Percentiles rank a stretch among this genome's conserved stretches.
phyloP scores from a whole-genome alignment of 495 filamentous ascomycete genomes.

The Tuber umbilicatum region DNA sequence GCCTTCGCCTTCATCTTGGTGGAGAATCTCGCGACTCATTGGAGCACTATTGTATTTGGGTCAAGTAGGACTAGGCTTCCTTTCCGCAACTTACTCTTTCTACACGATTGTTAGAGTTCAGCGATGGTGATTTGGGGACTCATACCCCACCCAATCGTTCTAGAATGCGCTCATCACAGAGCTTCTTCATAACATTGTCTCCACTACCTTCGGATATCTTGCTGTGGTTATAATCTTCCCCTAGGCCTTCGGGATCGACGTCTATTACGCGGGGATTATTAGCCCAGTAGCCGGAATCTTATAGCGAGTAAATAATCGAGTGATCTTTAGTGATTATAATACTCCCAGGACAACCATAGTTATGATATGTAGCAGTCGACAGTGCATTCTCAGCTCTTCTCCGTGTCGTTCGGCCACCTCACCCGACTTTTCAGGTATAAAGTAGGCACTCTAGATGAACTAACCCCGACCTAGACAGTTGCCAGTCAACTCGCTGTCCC shows the following conservation, averaged over 20 bases:
- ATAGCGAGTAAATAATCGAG: no score
- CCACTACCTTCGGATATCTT: slow-evolving; percentile 45
- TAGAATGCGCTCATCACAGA: slow-evolving; percentile 72
- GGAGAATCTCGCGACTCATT: slow-evolving; percentile 65
- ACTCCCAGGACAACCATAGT: no score
- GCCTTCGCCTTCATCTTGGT: slow-evolving; percentile 43
- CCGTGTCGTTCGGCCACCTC: no score
- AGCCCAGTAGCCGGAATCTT: no score
- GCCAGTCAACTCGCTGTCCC: no score
- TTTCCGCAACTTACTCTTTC: slow-evolving; percentile 79
- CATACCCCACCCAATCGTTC: slow-evolving; percentile 59
- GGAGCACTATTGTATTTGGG: slow-evolving; percentile 73
- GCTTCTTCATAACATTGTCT: slow-evolving; percentile 45
- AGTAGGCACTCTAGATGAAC: no score
- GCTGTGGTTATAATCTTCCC: slow-evolving; percentile 29
- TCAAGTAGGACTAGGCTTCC: slow-evolving; percentile 59
- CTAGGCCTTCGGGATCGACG: slow-evolving; percentile 77
- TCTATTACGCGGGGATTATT: slow-evolving; percentile 49
- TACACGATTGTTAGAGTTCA: slow-evolving; percentile 40
- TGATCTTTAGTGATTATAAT: no score
- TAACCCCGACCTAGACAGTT: no score
- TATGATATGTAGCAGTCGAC: no score
- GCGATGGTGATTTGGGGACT: slow-evolving; percentile 17
- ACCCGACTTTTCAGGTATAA: no score
- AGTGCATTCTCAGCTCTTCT: no score